These are phyloP conservation scores for Dissophora ornata DNA, from an alignment of 192 early-diverging fungal genomes.

Conservation along the genomic window DNA sequence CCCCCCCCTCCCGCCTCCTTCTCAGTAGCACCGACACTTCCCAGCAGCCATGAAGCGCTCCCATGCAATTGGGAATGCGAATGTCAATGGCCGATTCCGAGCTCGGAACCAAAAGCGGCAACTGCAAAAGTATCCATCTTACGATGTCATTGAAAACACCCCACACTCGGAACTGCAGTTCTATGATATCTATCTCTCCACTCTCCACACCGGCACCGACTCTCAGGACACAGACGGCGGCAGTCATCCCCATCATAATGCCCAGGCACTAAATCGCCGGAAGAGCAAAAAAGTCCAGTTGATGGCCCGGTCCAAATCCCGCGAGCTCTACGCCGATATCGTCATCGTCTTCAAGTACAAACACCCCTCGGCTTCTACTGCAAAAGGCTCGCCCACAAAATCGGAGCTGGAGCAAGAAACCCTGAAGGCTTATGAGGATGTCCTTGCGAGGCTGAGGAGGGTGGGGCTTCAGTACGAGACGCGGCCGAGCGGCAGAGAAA, in stretches of 20 bases:
- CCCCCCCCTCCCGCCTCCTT: no score
- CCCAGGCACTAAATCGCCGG: background rate
- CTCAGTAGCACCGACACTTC: no score
- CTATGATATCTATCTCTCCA: slow-evolving; percentile 15
- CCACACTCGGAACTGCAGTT: background rate
- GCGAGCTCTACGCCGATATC: slow-evolving; percentile 47
- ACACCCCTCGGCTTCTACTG: no score
- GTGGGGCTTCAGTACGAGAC: slow-evolving; percentile 76
- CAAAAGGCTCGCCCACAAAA: background rate
- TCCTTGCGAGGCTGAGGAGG: slow-evolving; percentile 63
- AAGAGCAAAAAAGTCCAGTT: background rate
- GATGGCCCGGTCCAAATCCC: background rate
- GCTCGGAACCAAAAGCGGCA: background rate
- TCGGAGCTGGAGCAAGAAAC: slow-evolving; percentile 38
- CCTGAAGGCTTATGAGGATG: slow-evolving; percentile 58
- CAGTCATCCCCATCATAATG: background rate
- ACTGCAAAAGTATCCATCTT: background rate
- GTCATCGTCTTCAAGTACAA: slow-evolving; percentile 58
- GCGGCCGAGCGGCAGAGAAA: slow-evolving; percentile 61
- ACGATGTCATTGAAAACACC: background rate
- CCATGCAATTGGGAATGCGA: background rate
- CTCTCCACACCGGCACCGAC: background rate
- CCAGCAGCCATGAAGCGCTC: slow-evolving; percentile 2
- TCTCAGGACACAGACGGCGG: background rate
- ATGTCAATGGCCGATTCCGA: background rate